Evolutionary conservation across 2,329 filamentous ascomycete genomes (phyloP).

Genomic region (Alternaria postmessia): DNA sequence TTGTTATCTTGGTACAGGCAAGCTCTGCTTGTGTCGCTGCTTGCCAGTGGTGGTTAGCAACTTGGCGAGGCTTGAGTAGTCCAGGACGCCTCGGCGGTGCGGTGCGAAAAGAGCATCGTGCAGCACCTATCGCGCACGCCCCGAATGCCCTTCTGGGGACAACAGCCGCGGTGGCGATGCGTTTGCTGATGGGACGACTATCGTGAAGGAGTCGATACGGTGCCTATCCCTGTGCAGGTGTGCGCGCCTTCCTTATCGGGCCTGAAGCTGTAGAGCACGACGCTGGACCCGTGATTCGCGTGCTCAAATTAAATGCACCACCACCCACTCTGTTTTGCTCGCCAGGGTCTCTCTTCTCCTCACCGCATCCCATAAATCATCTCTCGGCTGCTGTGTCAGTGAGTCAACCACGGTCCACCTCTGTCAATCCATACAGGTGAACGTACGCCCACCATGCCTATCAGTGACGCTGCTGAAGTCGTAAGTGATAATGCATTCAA

Average conservation of each 20-base stretch:
- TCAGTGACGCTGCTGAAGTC: constrained; percentile 35
- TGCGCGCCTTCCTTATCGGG: constrained; percentile 24
- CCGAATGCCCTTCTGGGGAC: constrained; percentile 14
- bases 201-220: constrained; percentile 8
- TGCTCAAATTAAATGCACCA: constrained; percentile 21
- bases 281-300: constrained; percentile 11
- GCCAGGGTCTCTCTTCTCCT: constrained; percentile 25
- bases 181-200: constrained; percentile 18
- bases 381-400: constrained; percentile 12
- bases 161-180: constrained; percentile 30
- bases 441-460: constrained; percentile 35
- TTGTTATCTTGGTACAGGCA: constrained; percentile 20
- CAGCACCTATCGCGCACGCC: constrained; percentile 12
- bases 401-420: constrained; percentile 4
- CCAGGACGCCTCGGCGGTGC: constrained; percentile 20
- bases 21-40: constrained; percentile 22
- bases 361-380: constrained; percentile 12
- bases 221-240: constrained; percentile 14
- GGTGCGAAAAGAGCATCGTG: constrained; percentile 20
- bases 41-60: constrained; percentile 20
- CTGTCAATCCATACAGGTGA: background rate
- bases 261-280: constrained; percentile 15
- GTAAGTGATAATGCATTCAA: constrained; percentile 20
- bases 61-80: constrained; percentile 24
- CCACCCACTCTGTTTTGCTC: constrained; percentile 8